A percentile compares a stretch with the other conserved stretches of the same genome.
These are phyloP conservation scores for Lepidium campestre DNA, from an alignment of 441 rosid genomes.

Conservation along the genomic window DNA sequence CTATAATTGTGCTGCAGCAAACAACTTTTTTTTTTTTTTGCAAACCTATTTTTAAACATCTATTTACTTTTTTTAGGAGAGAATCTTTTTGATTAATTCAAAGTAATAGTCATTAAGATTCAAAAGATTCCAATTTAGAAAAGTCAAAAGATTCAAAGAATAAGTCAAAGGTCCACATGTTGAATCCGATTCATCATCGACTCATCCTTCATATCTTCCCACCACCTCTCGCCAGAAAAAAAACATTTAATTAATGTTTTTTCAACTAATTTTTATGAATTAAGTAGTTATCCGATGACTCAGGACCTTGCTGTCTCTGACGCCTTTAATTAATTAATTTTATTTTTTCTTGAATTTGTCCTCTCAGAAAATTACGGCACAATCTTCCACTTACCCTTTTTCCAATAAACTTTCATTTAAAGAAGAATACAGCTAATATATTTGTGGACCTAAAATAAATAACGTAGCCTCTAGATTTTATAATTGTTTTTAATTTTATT, in stretches of 20 bases:
- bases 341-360: not conserved
- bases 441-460: slow-evolving; percentile 16
- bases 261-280: not conserved
- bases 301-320: slow-evolving; percentile 29
- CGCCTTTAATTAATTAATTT: not conserved
- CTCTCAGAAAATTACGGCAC: slow-evolving; percentile 20
- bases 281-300: slow-evolving; percentile 26
- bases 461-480: slow-evolving; percentile 3
- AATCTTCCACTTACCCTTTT: not conserved
- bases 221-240: slow-evolving; percentile 15
- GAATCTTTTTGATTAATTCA: slow-evolving; percentile 19
- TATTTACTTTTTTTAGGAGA: not conserved
- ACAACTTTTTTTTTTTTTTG: not conserved
- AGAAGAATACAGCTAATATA: not conserved
- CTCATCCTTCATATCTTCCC: slow-evolving; percentile 23
- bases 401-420: not conserved
- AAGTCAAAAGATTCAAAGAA: slow-evolving; percentile 32
- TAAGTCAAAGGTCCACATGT: slow-evolving; percentile 10
- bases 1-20: not conserved
- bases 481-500: not conserved
- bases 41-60: not conserved
- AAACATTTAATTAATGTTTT: not conserved
- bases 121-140: slow-evolving; percentile 22
- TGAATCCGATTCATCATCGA: slow-evolving; percentile 26
- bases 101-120: slow-evolving; percentile 13